phyloP scores from a whole-genome alignment of 2,329 filamentous ascomycete species.

The Trichoderma arundinaceum region DNA sequence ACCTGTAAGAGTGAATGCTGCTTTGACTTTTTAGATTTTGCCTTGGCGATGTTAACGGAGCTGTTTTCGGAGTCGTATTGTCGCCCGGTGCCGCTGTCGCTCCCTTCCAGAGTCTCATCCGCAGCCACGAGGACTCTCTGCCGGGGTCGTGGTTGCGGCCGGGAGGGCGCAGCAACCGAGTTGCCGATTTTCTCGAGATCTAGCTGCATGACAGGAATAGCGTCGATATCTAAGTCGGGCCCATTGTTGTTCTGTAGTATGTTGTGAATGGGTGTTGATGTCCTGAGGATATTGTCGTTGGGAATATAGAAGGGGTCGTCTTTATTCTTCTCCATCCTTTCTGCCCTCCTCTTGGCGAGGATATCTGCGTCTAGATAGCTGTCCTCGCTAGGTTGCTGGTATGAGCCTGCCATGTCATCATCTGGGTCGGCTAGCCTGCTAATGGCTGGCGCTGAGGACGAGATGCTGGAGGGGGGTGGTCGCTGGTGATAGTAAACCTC shows the following conservation, averaged over 20 bases:
- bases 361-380: conserved; percentile 75
- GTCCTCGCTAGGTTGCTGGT: conserved; percentile 67
- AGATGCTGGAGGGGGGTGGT: conserved; percentile 57
- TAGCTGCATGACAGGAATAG: conserved; percentile 94
- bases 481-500: conserved; percentile 68
- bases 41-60: conserved; percentile 55
- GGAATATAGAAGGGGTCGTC: conserved; percentile 96
- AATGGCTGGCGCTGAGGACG: conserved; percentile 60
- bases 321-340: conserved; percentile 79
- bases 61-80: conserved; percentile 62
- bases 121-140: conserved; percentile 71
- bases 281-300: conserved; percentile 60
- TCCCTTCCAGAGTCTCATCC: conserved; percentile 72
- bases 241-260: conserved; percentile 75
- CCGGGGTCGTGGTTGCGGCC: conserved; percentile 51
- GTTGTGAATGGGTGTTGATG: conserved; percentile 78
- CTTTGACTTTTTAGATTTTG: conserved; percentile 59
- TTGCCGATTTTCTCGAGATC: conserved; percentile 65
- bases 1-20: conserved; percentile 75
- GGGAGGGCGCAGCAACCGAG: conserved; percentile 42
- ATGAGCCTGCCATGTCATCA: conserved; percentile 58
- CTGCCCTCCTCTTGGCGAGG: conserved; percentile 73
- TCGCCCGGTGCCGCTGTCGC: conserved; percentile 53
- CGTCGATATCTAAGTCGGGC: conserved; percentile 84
- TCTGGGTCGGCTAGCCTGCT: conserved; percentile 57